Percentiles rank a stretch among this genome's conserved stretches.
These are phyloP conservation scores for Dimargaris cristalligena DNA, from an alignment of 192 early-diverging fungal genomes.

Conservation along the genomic window DNA sequence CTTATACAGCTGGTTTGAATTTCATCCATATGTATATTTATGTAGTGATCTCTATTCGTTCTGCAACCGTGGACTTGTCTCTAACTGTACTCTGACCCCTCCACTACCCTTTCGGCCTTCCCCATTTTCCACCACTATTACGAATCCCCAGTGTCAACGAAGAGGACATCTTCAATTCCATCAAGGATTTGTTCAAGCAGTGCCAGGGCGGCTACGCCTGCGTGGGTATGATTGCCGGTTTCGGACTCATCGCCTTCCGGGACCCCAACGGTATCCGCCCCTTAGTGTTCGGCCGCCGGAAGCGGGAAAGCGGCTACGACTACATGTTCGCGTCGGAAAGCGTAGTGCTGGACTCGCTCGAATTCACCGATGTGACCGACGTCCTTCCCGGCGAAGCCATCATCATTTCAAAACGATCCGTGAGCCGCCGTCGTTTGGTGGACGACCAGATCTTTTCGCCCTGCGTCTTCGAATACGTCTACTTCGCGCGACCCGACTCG, in stretches of 20 bases:
- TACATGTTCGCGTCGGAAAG: slow-evolving; percentile 99
- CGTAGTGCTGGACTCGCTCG: slow-evolving; percentile 79
- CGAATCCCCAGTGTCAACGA: too few species aligned
- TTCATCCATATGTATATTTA: too few species aligned
- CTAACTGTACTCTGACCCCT: too few species aligned
- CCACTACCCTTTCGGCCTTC: too few species aligned
- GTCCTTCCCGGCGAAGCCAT: slow-evolving; percentile 86
- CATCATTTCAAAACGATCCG: slow-evolving; percentile 68
- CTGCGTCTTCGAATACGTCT: slow-evolving; percentile 98
- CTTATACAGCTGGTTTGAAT: too few species aligned
- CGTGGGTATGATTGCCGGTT: slow-evolving; percentile 93
- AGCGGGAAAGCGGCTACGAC: slow-evolving; percentile 56
- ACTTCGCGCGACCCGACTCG: slow-evolving; percentile 97
- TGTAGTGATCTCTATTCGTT: too few species aligned
- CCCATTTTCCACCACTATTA: too few species aligned
- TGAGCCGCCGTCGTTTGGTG: slow-evolving; percentile 48
- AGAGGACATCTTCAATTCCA: slow-evolving; percentile 93
- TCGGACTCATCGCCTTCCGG: slow-evolving; percentile 85
- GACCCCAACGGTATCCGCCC: slow-evolving; percentile 97
- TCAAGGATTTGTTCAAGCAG: slow-evolving; percentile 64
- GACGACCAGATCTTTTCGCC: slow-evolving; percentile 53
- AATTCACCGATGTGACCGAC: slow-evolving; percentile 79
- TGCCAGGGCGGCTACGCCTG: slow-evolving; percentile 89
- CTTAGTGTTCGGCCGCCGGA: slow-evolving; percentile 76
- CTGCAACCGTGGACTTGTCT: too few species aligned